Evolutionary conservation across 441 rosid species (phyloP).

Genomic region (Gossypium trilobum): DNA sequence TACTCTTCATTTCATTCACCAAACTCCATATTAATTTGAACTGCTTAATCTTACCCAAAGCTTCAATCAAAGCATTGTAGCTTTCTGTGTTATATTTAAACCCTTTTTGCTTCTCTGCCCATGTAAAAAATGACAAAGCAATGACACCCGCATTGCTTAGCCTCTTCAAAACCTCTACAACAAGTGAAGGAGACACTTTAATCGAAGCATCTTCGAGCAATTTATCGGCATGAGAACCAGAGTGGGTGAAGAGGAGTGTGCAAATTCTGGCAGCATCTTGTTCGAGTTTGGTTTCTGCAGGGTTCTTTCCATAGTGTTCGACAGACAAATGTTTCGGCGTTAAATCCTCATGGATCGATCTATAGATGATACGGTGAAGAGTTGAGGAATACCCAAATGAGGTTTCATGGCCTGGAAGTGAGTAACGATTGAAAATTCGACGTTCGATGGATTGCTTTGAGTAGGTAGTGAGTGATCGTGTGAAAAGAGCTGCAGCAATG

Average conservation of each 20-base stretch:
- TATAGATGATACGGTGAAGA: background rate
- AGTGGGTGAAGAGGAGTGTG: slow-evolving; percentile 29
- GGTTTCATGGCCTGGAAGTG: background rate
- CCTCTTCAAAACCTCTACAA: slow-evolving; percentile 51
- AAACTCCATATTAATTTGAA: slow-evolving; percentile 53
- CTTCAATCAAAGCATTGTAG: slow-evolving; percentile 64
- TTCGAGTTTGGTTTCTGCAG: slow-evolving; percentile 18
- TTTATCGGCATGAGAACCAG: slow-evolving; percentile 22
- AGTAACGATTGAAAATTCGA: slow-evolving; percentile 8
- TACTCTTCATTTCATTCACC: slow-evolving; percentile 60
- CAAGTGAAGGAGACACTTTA: slow-evolving; percentile 38
- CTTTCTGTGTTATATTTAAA: slow-evolving; percentile 44
- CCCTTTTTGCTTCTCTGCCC: slow-evolving; percentile 67
- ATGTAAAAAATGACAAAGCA: slow-evolving; percentile 58
- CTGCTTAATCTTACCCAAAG: slow-evolving; percentile 76
- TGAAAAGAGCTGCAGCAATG: background rate
- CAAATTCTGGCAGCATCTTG: slow-evolving; percentile 44
- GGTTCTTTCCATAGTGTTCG: slow-evolving; percentile 8
- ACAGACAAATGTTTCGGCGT: slow-evolving; percentile 14
- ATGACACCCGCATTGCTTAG: slow-evolving; percentile 66
- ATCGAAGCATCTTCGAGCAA: slow-evolving; percentile 36
- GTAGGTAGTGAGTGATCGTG: background rate
- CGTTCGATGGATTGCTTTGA: background rate
- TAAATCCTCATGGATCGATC: slow-evolving; percentile 18
- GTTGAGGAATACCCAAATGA: background rate